Evolutionary conservation across 2,329 filamentous ascomycete genomes (phyloP), one percentile per base, ranked within the genome.

Genomic region (Apiospora malaysiana): DNA sequence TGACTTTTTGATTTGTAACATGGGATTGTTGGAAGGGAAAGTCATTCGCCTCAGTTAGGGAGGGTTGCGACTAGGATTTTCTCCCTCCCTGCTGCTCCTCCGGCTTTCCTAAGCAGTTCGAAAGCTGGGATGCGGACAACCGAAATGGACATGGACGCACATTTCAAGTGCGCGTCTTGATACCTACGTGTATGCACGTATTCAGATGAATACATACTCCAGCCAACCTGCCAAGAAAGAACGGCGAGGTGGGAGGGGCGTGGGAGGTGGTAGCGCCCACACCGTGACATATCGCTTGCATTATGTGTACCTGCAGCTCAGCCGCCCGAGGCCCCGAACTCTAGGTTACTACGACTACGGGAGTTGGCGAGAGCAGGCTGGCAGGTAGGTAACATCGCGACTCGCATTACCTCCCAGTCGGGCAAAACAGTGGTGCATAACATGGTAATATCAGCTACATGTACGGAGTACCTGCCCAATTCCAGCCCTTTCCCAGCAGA

Each of bases 351-450:
- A 23, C 49, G 14, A 18, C 49, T 16, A 63, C 56, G 56, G 56
- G 27, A 63, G 56, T 40, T 63, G 56, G 56, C 56, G 56, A 32
- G 40, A 37, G 56, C 9, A 59, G n/a, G n/a, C n/a, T n/a, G n/a
- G n/a, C n/a, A n/a, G n/a, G n/a, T n/a, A n/a, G 32, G 32, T 32
- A 37, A 59, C 56, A 40, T 9, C 32, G 12, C 56, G 32, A 63
- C 32, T 63, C 56, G 32, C 56, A 63, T 63, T n/a, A 27, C 56
- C 56, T n/a, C 56, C 56, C 56, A 40, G 56, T 63, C 12, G 56
- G 40, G 56, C 32, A 56, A 49, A 27, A 14, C 25, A 56, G 27
- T 37, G 51, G 51, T 32, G 56, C 56, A 63, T 63, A 14, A 63
- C 56, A 7, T 63, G 56, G 8, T 63, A 63, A 63, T 63, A 47